A percentile compares a stretch with the other conserved stretches of the same genome.
Evolutionary conservation across 768 basidiomycete species (phyloP).

Genomic region (Mycena rosella): DNA sequence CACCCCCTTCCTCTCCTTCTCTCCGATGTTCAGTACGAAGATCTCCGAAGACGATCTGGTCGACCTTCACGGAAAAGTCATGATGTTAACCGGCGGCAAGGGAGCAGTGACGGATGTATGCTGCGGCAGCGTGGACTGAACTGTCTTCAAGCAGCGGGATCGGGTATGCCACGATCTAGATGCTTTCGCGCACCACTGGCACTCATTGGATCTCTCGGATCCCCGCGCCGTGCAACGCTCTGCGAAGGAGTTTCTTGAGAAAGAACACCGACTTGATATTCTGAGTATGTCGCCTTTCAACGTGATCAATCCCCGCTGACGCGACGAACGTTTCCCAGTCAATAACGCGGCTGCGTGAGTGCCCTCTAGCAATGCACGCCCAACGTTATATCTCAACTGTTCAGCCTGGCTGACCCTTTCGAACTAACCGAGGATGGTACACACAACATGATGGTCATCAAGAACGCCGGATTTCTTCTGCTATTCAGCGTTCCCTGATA

Average conservation of each 20-base stretch:
- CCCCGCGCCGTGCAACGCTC: slow-evolving; percentile 50
- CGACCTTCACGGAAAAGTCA: slow-evolving; percentile 59
- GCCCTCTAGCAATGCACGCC: slow-evolving; percentile 29
- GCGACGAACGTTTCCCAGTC: slow-evolving; percentile 26
- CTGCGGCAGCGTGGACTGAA: slow-evolving; percentile 51
- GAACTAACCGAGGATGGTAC: slow-evolving; percentile 16
- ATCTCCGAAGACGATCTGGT: slow-evolving; percentile 54
- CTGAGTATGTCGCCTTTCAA: slow-evolving; percentile 52
- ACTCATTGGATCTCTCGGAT: slow-evolving; percentile 56
- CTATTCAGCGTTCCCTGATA: background rate
- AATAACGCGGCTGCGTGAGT: slow-evolving; percentile 42
- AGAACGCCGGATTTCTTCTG: slow-evolving; percentile 23
- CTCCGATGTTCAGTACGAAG: background rate
- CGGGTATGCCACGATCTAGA: too few species aligned
- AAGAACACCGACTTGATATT: slow-evolving; percentile 57
- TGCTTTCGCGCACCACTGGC: too few species aligned
- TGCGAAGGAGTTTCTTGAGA: slow-evolving; percentile 51
- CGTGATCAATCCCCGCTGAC: too few species aligned
- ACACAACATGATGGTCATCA: slow-evolving; percentile 38
- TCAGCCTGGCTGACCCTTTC: slow-evolving; percentile 22
- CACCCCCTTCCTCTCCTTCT: too few species aligned
- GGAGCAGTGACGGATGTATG: too few species aligned
- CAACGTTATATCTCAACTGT: too few species aligned
- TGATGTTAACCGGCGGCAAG: slow-evolving; percentile 60
- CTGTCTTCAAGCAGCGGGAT: too few species aligned